These are phyloP conservation scores for Trichoderma sp. DNA, from an alignment of 2,329 filamentous ascomycete genomes.

Conservation along the genomic window DNA sequence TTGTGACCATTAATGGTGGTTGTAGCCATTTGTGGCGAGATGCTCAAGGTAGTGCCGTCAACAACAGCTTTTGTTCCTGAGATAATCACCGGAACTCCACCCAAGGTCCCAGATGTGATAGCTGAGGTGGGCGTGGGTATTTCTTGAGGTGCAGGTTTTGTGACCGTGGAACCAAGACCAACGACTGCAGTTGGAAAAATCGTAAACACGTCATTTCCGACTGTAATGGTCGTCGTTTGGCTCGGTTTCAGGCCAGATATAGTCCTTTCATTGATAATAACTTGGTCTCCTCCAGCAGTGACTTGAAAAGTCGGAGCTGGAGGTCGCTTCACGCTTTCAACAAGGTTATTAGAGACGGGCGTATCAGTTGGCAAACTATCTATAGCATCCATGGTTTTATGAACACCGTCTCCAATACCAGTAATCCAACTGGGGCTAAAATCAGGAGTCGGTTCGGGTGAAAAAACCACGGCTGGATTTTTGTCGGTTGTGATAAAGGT, in stretches of 20 bases:
- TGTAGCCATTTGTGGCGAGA: conserved; percentile 43
- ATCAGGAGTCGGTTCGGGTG: conserved; percentile 44
- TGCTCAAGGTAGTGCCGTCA: conserved; percentile 49
- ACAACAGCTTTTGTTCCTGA: conserved; percentile 48
- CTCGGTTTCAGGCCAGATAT: conserved; percentile 45
- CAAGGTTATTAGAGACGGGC: neutral
- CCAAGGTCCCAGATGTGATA: conserved; percentile 46
- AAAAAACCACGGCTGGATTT: conserved; percentile 55
- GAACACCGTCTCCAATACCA: conserved; percentile 26
- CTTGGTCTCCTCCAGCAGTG: conserved; percentile 49
- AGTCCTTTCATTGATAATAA: conserved; percentile 54
- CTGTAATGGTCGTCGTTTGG: conserved; percentile 48
- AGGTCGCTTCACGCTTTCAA: conserved; percentile 13
- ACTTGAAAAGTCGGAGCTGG: conserved; percentile 43
- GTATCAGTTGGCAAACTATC: neutral
- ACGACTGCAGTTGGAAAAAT: conserved; percentile 53
- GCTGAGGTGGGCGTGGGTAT: conserved; percentile 39
- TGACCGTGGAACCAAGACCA: conserved; percentile 50
- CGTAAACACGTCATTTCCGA: conserved; percentile 50
- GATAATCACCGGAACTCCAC: conserved; percentile 47
- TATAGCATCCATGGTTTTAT: conserved; percentile 30
- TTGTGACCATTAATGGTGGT: conserved; percentile 41
- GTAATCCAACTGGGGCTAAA: conserved; percentile 40
- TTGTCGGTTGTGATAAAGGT: conserved; percentile 59
- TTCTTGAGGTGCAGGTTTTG: conserved; percentile 44